These are phyloP conservation scores for Phytophthora lateralis DNA, from an alignment of 352 stramenopile genomes.

Conservation along the genomic window DNA sequence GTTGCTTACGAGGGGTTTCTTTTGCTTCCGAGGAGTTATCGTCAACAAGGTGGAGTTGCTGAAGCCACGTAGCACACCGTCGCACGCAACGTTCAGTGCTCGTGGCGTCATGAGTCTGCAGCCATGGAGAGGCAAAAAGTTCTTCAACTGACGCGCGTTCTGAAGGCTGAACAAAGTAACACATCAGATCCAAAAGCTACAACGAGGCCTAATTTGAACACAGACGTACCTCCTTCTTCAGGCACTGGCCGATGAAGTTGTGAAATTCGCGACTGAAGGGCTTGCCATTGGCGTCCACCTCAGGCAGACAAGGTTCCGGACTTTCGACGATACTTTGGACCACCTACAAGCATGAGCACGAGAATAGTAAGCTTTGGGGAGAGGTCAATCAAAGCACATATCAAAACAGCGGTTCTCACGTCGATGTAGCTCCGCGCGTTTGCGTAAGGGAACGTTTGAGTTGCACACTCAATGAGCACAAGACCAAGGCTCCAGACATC, in stretches of 20 bases:
- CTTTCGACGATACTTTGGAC: conserved; percentile 81
- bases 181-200: not conserved
- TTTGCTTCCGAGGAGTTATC: conserved; percentile 16
- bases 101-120: conserved; percentile 57
- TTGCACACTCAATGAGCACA: conserved; percentile 75
- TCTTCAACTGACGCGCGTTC: conserved; percentile 63
- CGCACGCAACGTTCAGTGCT: conserved; percentile 34
- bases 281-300: conserved; percentile 24
- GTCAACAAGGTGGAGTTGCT: conserved; percentile 17
- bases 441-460: conserved; percentile 58
- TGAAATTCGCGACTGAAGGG: conserved; percentile 61
- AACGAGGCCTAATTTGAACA: not conserved
- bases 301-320: conserved; percentile 48
- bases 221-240: conserved; percentile 65
- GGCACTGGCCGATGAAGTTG: conserved; percentile 58
- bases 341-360: conserved; percentile 35
- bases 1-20: not conserved
- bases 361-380: not conserved
- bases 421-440: conserved; percentile 72
- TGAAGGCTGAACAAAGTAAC: conserved; percentile 39
- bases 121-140: conserved; percentile 57
- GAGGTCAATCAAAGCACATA: not conserved
- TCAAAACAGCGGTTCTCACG: conserved; percentile 28
- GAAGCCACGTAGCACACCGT: conserved; percentile 46
- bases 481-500: conserved; percentile 83